These are phyloP conservation scores for Nothopassalora personata DNA, from an alignment of 2,329 filamentous ascomycete genomes.

Conservation along the genomic window DNA sequence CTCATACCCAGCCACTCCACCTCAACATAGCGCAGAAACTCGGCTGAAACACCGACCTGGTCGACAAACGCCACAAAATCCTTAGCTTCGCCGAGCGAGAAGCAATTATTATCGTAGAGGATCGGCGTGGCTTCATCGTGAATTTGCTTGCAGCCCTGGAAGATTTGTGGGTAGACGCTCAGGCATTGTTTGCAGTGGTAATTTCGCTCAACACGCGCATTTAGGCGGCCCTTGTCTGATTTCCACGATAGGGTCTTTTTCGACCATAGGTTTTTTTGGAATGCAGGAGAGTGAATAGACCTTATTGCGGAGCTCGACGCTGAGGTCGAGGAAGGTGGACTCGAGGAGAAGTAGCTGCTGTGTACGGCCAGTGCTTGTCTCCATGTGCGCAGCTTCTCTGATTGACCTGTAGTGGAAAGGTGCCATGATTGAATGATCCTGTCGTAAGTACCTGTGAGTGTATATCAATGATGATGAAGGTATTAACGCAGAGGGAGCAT, in stretches of 20 bases:
- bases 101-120: constrained; percentile 42
- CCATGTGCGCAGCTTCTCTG: no score
- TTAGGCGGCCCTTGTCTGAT: not conserved
- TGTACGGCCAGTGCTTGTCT: no score
- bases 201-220: not conserved
- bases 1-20: no score
- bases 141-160: constrained; percentile 34
- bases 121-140: constrained; percentile 39
- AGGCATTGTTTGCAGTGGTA: not conserved
- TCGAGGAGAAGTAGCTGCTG: no score
- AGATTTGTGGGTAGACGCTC: not conserved
- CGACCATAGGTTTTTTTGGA: not conserved
- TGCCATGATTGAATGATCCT: no score
- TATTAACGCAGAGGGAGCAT: no score
- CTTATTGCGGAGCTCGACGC: not conserved
- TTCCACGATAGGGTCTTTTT: not conserved
- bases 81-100: not conserved
- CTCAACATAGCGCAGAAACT: no score
- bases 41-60: not conserved
- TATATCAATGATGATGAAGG: no score
- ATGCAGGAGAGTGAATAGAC: not conserved
- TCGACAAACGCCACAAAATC: not conserved
- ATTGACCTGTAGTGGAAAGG: no score
- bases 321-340: not conserved
- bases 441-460: no score